Base-by-base conservation (phyloP, 192 early-diverging fungal genomes). In the Umbelopsis ramanniana region DNA sequence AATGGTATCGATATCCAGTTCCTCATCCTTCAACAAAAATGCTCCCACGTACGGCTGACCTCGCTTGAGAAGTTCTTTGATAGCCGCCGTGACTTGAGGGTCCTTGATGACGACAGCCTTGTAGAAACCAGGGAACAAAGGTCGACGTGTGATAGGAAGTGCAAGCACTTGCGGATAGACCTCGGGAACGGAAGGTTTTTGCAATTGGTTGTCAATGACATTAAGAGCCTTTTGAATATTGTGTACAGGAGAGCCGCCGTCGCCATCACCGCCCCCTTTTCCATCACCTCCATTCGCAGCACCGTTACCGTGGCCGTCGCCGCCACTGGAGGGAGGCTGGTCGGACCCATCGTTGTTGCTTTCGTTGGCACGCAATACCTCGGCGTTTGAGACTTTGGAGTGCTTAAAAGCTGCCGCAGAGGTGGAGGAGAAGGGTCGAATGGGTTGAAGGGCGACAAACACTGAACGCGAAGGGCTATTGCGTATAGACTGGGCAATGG, bases 51-150 rank as follows among this genome's bases (percentile, higher is more conserved):
- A 99, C n/a, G 97, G 96, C 81, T 98, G 94, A 6, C 94, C 90
- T 35, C 95, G 90, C 76, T 95, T 92, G 67, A 97, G 86, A 22
- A 99, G 80, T 70, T 94, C 91, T 75, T 97, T 93, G 54, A 99
- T 93, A 3, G 97, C 95, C 35, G 89, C 88, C 53, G 93, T 97
- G 3, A 96, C 96, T 50, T 93, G 83, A 0, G 96, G 96, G 75
- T 98, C 94, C 79, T 97, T 96, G 68, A 99, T 95, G 26, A 96
- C 95, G 26, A 99, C 91, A 7, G 96, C 94, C 83, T 99, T 99
- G 86, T 97, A 99, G 77, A 97, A 96, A 29, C 96, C 96, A 22
- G 97, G 97, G 72, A 99, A 99, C 23, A 99, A 81, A 21, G 96
- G 96, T 24, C 97, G 87, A 11, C 95, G 85, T 19, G 95, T 93